Conservation (phyloP, 2,329 filamentous ascomycete species). For the Penicillium paneum region DNA sequence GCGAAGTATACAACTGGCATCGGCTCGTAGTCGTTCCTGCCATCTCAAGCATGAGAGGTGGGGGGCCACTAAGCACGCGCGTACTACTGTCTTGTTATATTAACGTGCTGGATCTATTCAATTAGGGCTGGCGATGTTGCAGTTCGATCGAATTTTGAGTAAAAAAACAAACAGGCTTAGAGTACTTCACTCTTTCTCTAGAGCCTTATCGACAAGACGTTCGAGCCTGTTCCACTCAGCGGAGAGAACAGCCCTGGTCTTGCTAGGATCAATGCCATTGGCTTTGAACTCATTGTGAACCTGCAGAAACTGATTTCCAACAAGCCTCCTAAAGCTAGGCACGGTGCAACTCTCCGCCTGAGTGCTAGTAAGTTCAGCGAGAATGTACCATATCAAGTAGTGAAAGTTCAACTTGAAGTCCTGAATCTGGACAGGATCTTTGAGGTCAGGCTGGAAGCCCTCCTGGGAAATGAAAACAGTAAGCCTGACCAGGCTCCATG, state of each 20-base stretch:
- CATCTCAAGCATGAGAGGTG: neutral
- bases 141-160: neutral
- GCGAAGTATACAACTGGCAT: neutral
- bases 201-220: constrained; percentile 25
- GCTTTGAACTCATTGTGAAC: constrained; percentile 28
- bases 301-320: constrained; percentile 25
- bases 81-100: neutral
- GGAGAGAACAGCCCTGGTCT: constrained; percentile 22
- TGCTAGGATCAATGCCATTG: constrained; percentile 27
- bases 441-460: constrained; percentile 17
- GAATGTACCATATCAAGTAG: constrained; percentile 35
- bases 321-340: constrained; percentile 30
- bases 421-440: constrained; percentile 19
- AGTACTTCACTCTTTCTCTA: constrained; percentile 26
- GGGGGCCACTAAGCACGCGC: neutral
- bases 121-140: neutral
- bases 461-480: constrained; percentile 28
- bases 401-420: constrained; percentile 29
- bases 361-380: constrained; percentile 27
- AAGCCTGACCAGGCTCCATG: constrained; percentile 34
- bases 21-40: neutral
- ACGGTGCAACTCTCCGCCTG: constrained; percentile 28
- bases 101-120: neutral
- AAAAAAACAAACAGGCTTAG: neutral
- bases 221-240: constrained; percentile 53